Conservation (phyloP, 2,329 filamentous ascomycete species). For the Sporothrix brasiliensis region DNA sequence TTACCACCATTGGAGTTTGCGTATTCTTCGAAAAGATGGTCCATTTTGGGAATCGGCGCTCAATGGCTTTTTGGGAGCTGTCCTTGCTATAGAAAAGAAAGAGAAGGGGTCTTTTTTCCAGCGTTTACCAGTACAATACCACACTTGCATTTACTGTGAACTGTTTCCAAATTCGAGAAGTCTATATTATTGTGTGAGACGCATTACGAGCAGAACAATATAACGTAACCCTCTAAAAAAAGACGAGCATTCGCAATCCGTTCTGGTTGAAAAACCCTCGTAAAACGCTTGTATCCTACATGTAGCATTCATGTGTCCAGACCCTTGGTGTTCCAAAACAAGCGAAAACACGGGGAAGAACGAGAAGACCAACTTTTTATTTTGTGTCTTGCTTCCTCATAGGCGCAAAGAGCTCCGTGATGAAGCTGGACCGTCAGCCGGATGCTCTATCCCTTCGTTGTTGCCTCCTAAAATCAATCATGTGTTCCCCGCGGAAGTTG, state of each 20-base stretch:
- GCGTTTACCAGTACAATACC: slow-evolving; percentile 15
- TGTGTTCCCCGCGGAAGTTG: neutral
- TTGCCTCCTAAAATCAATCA: neutral
- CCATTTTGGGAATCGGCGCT: slow-evolving; percentile 26
- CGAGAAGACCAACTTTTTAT: neutral
- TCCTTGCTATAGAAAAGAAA: neutral
- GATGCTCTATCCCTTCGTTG: neutral
- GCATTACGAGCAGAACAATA: slow-evolving; percentile 1
- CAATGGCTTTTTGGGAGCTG: slow-evolving; percentile 5
- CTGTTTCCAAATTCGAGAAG: too few species aligned
- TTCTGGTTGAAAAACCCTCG: too few species aligned
- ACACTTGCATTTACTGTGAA: neutral
- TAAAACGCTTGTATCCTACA: too few species aligned
- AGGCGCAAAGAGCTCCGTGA: slow-evolving; percentile 1
- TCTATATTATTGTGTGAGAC: neutral
- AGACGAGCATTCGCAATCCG: too few species aligned
- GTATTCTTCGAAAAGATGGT: neutral
- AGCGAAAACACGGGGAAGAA: neutral
- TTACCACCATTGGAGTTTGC: too few species aligned
- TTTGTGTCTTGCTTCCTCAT: neutral
- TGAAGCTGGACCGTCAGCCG: neutral
- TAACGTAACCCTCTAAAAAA: too few species aligned
- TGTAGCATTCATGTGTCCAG: neutral
- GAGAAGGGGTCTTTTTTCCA: neutral
- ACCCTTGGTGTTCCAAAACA: too few species aligned